Evolutionary conservation across 139 green algal genomes (phyloP).

Genomic region (Tetradesmus lagerheimii): DNA sequence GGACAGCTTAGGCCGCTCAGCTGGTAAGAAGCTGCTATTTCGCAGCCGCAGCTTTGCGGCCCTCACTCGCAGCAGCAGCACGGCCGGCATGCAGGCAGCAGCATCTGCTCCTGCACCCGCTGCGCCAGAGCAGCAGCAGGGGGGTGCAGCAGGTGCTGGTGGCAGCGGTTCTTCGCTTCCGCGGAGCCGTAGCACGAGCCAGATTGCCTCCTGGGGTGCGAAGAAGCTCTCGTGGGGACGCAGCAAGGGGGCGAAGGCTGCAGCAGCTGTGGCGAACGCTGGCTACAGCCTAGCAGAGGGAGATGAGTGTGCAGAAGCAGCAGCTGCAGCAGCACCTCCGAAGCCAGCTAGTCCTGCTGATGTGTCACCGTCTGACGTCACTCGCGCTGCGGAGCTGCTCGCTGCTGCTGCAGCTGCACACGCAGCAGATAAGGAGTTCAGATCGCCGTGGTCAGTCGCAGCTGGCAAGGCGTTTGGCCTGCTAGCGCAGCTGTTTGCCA

Average conservation of each 20-base stretch:
- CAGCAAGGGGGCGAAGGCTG: constrained; percentile 23
- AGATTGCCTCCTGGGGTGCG: constrained; percentile 21
- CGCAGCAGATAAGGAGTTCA: constrained; percentile 43
- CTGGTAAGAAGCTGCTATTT: background rate
- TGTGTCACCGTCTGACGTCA: background rate
- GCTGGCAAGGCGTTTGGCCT: constrained; percentile 34
- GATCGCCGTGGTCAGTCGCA: constrained; percentile 36
- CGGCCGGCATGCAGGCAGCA: background rate
- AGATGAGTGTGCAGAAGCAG: background rate
- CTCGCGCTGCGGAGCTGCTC: constrained; percentile 6
- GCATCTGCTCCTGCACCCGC: background rate
- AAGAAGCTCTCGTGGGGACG: constrained; percentile 22
- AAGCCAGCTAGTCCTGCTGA: constrained; percentile 9
- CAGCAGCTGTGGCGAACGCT: background rate
- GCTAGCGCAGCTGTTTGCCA: constrained; percentile 57
- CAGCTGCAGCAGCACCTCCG: background rate
- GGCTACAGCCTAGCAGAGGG: background rate
- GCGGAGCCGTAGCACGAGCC: constrained; percentile 38
- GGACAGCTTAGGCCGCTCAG: background rate
- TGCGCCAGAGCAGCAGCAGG: background rate
- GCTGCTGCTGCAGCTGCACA: constrained; percentile 17
- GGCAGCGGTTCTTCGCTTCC: background rate
- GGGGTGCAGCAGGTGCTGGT: background rate
- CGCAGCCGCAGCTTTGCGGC: constrained; percentile 25
- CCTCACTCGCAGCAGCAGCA: background rate